Evolutionary conservation across 192 early-diverging fungal genomes (phyloP).

Genomic region (Pecoramyces ruminantium): DNA sequence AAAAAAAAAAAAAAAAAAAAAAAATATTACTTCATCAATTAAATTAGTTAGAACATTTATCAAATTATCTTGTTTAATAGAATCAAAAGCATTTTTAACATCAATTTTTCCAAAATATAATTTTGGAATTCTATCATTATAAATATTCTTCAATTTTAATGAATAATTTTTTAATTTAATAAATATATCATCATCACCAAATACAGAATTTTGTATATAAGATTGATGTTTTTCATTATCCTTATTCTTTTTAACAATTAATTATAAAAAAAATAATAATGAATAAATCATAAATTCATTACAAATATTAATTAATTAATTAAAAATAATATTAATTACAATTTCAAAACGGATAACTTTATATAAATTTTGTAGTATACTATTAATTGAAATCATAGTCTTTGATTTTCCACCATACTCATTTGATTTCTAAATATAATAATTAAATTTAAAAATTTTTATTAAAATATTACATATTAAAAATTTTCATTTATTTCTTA

Average conservation of each 20-base stretch:
- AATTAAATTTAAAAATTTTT: no score
- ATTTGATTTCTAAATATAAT: no score
- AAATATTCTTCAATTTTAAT: background rate
- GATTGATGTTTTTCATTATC: background rate
- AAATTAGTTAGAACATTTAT: background rate
- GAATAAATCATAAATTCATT: no score
- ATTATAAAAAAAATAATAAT: no score
- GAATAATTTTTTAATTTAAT: background rate
- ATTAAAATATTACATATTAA: no score
- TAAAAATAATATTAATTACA: background rate
- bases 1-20: no score
- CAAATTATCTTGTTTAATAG: background rate
- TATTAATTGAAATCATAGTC: background rate
- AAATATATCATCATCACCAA: background rate
- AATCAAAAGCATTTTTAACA: background rate
- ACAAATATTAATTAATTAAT: background rate
- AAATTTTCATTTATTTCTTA: no score
- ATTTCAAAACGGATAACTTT: background rate
- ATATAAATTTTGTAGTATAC: background rate
- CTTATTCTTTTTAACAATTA: no score
- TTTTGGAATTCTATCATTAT: background rate
- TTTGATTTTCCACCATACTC: no score
- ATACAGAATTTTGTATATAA: background rate
- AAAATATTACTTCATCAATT: background rate
- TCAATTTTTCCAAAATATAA: background rate